phyloP scores from a whole-genome alignment of 2,329 filamentous ascomycete genomes.

The Bipolaris cookei region DNA sequence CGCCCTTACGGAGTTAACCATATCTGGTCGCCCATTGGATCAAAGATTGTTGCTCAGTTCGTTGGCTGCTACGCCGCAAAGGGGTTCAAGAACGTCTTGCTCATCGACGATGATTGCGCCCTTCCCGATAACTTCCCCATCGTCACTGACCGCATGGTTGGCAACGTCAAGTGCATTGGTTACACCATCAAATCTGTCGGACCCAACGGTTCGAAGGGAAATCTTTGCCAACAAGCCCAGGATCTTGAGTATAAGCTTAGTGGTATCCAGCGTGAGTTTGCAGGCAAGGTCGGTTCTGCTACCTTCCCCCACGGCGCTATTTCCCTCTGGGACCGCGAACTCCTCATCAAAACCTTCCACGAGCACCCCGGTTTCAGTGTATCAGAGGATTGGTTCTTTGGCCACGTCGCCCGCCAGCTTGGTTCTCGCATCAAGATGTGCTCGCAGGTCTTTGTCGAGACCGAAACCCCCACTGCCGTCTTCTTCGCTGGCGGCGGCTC shows the following conservation, averaged over 20 bases:
- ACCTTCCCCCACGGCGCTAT: conserved; percentile 61
- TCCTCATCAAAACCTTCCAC: conserved; percentile 55
- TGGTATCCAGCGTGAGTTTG: conserved; percentile 55
- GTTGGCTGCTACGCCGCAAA: conserved; percentile 23
- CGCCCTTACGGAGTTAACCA: conserved; percentile 22
- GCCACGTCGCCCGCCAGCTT: conserved; percentile 54
- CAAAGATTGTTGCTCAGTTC: conserved; percentile 25
- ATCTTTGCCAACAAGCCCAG: conserved; percentile 51
- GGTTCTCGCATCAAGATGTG: conserved; percentile 59
- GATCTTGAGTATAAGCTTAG: conserved; percentile 62
- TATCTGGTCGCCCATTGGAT: conserved; percentile 23
- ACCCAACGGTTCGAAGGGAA: conserved; percentile 42
- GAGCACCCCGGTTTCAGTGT: conserved; percentile 59
- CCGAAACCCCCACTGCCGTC: conserved; percentile 55
- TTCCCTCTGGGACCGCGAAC: conserved; percentile 56
- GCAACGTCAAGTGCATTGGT: conserved; percentile 49
- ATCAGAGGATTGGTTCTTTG: conserved; percentile 62
- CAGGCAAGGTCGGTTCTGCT: conserved; percentile 55
- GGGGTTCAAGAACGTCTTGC: conserved; percentile 23
- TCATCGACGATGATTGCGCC: conserved; percentile 25
- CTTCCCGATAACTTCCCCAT: conserved; percentile 23
- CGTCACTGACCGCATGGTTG: conserved; percentile 21
- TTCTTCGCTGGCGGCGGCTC: conserved; percentile 51
- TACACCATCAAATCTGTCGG: conserved; percentile 59
- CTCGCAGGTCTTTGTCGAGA: conserved; percentile 59